Conservation (phyloP, 2,329 filamentous ascomycete species). For the Scytalidium sp. region DNA sequence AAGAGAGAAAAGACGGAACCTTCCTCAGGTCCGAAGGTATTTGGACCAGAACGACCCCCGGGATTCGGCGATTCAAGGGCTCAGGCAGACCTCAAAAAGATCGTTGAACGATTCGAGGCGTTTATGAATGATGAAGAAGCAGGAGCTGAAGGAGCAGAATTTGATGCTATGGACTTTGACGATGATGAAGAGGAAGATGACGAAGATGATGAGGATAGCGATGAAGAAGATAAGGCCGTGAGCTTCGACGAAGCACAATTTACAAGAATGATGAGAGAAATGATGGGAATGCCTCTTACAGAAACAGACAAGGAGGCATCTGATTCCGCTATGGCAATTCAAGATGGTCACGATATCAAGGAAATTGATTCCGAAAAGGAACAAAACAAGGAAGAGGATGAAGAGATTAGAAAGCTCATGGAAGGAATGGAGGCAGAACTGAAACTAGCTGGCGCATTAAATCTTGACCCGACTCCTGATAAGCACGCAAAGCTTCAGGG, state of each 20-base stretch:
- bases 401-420: conserved; percentile 63
- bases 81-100: conserved; percentile 79
- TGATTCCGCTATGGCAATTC: conserved; percentile 5
- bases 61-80: conserved; percentile 64
- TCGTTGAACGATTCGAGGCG: conserved; percentile 89
- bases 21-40: conserved; percentile 14
- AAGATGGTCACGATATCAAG: conserved; percentile 9
- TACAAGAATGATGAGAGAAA: conserved; percentile 82
- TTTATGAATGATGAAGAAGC: conserved; percentile 86
- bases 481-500: conserved; percentile 29
- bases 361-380: conserved; percentile 33
- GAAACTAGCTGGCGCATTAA: conserved; percentile 63
- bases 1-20: conserved; percentile 34
- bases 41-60: conserved; percentile 24
- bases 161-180: conserved; percentile 66
- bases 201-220: conserved; percentile 49
- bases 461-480: conserved; percentile 40
- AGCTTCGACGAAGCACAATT: conserved; percentile 86
- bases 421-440: conserved; percentile 72
- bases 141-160: conserved; percentile 73
- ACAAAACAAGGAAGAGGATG: conserved; percentile 46
- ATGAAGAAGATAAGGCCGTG: conserved; percentile 70
- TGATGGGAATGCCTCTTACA: conserved; percentile 66
- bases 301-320: conserved; percentile 13
- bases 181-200: conserved; percentile 50